Base-by-base conservation (phyloP, 805 yeast species). In the Sugiyamaella americana region DNA sequence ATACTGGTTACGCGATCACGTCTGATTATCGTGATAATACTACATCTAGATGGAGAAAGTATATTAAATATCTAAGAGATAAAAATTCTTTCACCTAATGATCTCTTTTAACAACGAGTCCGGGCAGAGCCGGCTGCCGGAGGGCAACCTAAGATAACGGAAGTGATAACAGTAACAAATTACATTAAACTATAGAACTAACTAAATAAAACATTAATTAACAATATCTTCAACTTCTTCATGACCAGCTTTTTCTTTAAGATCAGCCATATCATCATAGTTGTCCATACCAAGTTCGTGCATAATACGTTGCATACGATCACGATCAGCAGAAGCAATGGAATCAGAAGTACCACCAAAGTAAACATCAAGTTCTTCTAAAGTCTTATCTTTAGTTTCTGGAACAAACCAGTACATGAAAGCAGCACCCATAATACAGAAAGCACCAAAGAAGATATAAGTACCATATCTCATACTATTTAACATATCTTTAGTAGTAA, bases 321-420 rank as follows among this genome's bases (percentile, higher is more conserved):
- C 58, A 17, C 55, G 34, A 40, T 55, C 59, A n/a, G 51, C 49
- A 17, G 50, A 48, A 29, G 58, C 58, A 49, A 54, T 45, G 20
- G 55, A 49, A 32, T 53, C 57, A 20, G 49, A 37, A 43, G 48
- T 29, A 34, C 56, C 56, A 29, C 56, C 47, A 22, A 44, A 44
- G 44, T 46, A 48, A 40, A 48, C 80, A 58, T 82, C 87, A 50
- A 82, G 76, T 64, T 82, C 87, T 65, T 82, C 88, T 60, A 82
- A 71, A 11, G 87, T 78, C 66, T 75, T 78, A 56, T 76, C 81
- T 66, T 80, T 81, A 30, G 87, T 82, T 65, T 82, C 87, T 34
- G 83, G 85, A 75, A 80, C 78, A 64, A 78, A 76, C 51, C 79
- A 59, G 49, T 22, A 53, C 37, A 53, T 39, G 40, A 58, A 62